Evolutionary conservation across 108 stramenopile genomes (phyloP).

Genomic region (Nitzschia putrida): DNA sequence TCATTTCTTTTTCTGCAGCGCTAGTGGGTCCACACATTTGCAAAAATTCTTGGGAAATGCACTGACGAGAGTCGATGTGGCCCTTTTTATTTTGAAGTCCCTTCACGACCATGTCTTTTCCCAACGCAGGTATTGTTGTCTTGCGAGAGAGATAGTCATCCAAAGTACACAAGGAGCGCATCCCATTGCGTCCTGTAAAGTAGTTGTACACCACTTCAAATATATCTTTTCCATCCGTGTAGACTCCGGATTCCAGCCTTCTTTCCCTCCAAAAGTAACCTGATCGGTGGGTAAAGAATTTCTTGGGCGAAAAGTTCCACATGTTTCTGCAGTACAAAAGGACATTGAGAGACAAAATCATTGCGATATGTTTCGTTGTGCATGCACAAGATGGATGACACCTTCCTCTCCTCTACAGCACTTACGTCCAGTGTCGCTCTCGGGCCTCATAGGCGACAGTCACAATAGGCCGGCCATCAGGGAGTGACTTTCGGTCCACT

Average conservation of each 20-base stretch:
- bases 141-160: constrained; percentile 50
- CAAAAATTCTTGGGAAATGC: neutral
- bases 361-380: neutral
- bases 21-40: constrained; percentile 12
- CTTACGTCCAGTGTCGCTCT: constrained; percentile 78
- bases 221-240: constrained; percentile 78
- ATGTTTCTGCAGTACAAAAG: constrained; percentile 48
- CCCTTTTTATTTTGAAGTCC: constrained; percentile 31
- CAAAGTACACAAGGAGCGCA: neutral
- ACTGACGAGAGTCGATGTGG: neutral
- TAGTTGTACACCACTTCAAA: constrained; percentile 81
- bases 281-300: constrained; percentile 76
- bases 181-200: constrained; percentile 77
- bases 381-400: neutral
- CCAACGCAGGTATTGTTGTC: constrained; percentile 53
- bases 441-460: constrained; percentile 55
- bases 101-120: constrained; percentile 41
- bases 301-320: constrained; percentile 85
- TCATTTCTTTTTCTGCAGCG: constrained; percentile 41
- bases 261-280: constrained; percentile 88
- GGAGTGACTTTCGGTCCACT: constrained; percentile 10
- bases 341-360: constrained; percentile 2
- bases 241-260: constrained; percentile 74
- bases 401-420: neutral
- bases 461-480: constrained; percentile 40